Evolutionary conservation across 768 basidiomycete species (phyloP), one percentile per base, ranked within the genome.

Genomic region (Leccinellum albellum): DNA sequence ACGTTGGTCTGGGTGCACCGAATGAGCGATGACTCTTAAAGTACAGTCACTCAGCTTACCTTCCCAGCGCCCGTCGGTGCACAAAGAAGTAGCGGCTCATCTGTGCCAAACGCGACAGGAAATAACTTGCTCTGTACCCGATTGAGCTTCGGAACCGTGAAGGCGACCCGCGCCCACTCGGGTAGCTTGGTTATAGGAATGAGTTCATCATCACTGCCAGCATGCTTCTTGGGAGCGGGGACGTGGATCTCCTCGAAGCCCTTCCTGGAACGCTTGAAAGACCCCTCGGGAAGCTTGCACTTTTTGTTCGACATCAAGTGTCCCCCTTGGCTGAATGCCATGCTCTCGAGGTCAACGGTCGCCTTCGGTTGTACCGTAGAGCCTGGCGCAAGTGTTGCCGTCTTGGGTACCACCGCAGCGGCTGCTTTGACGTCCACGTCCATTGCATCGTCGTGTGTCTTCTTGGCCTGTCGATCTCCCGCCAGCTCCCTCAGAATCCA

Each of bases 241-340:
- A 99, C 91, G 61, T 98, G 94, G 31, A 99, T 95, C 72, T 99
- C 97, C 70, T 98, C 97, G 70, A 91, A 98, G 1, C 97, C 94
- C 72, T 99, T 99, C 74, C 89, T 87, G 17, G 91, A 83, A 47
- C 96, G 88, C 75, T 98, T 98, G 82, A 98, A 95, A 15, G 94
- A 97, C 4, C 97, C 97, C 40, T 97, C 94, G 0, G 97, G 97
- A 3, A 98, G 85, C 70, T 95, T 97, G 76, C 89, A 91, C 76
- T 98, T 98, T 75, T 98, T 98, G 78, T 98, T 98, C 15, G 92
- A 92, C 96, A 98, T 99, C 59, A 98, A 76, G 59, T 98, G 95
- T 0, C 92, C 94, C 23, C 95, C 97, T 66, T 98, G 94, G 47
- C 86, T 85, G 75, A 99, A 99, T n/a, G 91, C 88, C 88, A 98